phyloP scores from a whole-genome alignment of 257 asterid genomes.

The Voacanga thouarsii region DNA sequence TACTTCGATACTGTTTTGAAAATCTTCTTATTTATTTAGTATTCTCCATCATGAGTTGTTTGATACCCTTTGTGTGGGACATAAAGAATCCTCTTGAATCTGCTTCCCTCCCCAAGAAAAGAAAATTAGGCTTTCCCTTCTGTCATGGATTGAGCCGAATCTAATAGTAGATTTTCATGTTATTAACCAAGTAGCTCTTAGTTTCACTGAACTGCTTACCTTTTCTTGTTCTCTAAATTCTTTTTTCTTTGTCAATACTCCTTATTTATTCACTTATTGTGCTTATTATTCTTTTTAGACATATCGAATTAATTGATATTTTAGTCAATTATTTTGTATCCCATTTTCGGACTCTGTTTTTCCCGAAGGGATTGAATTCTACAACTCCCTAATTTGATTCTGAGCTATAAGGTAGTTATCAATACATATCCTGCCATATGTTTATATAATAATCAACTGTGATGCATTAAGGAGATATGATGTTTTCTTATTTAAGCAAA shows the following conservation, averaged over 20 bases:
- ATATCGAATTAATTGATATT: background rate
- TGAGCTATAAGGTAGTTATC: background rate
- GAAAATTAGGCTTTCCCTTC: background rate
- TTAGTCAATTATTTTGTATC: background rate
- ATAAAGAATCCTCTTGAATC: too few relatives aligned
- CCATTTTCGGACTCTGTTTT: background rate
- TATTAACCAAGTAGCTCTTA: background rate
- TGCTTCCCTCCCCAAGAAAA: too few relatives aligned
- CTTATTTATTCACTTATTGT: background rate
- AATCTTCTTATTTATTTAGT: too few relatives aligned
- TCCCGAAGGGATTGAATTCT: background rate
- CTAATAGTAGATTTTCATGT: background rate
- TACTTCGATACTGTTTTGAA: too few relatives aligned
- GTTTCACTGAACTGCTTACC: too few relatives aligned
- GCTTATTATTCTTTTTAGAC: background rate
- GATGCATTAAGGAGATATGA: background rate
- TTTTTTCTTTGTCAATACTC: background rate
- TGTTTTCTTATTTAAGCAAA: background rate
- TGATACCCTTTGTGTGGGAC: too few relatives aligned
- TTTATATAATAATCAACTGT: background rate
- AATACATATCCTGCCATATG: background rate
- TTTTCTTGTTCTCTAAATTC: background rate
- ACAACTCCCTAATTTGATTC: background rate
- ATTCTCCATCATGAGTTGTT: too few relatives aligned
- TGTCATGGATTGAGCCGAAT: background rate